A percentile compares a stretch with the other conserved stretches of the same genome.
Evolutionary conservation across 768 basidiomycete genomes (phyloP).

Genomic region (Tricholoma saponaceum): DNA sequence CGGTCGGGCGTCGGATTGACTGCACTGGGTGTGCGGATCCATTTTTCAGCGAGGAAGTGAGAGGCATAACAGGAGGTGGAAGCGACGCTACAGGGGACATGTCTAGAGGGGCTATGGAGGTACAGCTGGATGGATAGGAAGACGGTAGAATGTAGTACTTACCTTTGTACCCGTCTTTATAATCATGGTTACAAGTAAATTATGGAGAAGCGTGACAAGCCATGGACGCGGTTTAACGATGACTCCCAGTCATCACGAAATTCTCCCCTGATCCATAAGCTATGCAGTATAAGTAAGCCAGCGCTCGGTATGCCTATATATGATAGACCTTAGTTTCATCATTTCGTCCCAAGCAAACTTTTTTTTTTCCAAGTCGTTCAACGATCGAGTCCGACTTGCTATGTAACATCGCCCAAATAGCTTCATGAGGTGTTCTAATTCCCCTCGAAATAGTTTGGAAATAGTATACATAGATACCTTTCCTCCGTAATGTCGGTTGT

Average conservation of each 20-base stretch:
- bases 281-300: background rate
- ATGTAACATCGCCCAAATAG: too few relatives aligned
- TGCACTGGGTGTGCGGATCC: conserved; percentile 6
- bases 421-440: too few relatives aligned
- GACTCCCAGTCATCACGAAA: background rate
- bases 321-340: too few relatives aligned
- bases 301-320: background rate
- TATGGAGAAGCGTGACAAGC: background rate
- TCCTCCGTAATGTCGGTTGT: too few relatives aligned
- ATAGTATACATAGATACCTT: too few relatives aligned
- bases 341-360: too few relatives aligned
- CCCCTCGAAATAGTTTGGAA: too few relatives aligned
- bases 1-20: conserved; percentile 31
- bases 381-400: too few relatives aligned
- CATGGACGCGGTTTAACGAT: background rate
- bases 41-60: conserved; percentile 1
- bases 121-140: conserved; percentile 7
- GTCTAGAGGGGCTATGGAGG: background rate
- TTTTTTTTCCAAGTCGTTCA: too few relatives aligned
- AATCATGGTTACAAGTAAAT: conserved; percentile 4
- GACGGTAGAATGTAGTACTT: too few relatives aligned
- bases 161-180: background rate
- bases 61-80: conserved; percentile 5
- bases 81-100: conserved; percentile 10
- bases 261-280: background rate